phyloP scores from a whole-genome alignment of 148 eudicot species.

The Cornus controversa region DNA sequence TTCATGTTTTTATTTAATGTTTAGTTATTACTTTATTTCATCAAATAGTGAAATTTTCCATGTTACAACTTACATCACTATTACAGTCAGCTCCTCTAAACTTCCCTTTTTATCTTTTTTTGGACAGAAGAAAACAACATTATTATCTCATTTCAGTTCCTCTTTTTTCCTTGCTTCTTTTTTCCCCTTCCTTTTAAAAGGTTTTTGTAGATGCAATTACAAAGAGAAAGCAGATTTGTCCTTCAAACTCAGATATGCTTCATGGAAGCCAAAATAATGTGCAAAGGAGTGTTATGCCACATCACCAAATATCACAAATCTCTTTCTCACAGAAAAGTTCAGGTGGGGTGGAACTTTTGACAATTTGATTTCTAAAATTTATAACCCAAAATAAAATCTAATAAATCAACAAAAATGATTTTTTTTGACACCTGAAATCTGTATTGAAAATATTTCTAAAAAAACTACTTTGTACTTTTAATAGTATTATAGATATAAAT shows the following conservation, averaged over 20 bases:
- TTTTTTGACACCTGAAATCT: neutral
- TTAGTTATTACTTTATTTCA: neutral
- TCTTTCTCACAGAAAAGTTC: constrained; percentile 64
- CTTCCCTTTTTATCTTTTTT: neutral
- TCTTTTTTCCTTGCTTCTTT: no score
- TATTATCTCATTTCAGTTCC: no score
- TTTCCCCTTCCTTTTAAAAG: constrained; percentile 21
- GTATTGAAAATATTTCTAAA: no score
- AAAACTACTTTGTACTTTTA: no score
- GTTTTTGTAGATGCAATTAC: constrained; percentile 85
- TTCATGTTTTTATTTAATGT: neutral
- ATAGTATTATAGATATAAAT: no score
- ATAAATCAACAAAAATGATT: neutral
- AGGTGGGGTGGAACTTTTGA: constrained; percentile 34
- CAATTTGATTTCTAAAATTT: no score
- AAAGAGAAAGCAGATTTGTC: constrained; percentile 77
- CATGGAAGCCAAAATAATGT: constrained; percentile 51
- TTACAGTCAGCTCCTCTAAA: neutral
- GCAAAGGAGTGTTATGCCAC: neutral
- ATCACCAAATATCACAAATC: constrained; percentile 14
- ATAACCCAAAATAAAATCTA: neutral
- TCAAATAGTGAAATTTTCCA: neutral
- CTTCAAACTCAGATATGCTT: constrained; percentile 56
- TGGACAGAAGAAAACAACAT: no score
- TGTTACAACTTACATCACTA: neutral